phyloP scores from a whole-genome alignment of 352 stramenopile species.

The Pythium aquatile region DNA sequence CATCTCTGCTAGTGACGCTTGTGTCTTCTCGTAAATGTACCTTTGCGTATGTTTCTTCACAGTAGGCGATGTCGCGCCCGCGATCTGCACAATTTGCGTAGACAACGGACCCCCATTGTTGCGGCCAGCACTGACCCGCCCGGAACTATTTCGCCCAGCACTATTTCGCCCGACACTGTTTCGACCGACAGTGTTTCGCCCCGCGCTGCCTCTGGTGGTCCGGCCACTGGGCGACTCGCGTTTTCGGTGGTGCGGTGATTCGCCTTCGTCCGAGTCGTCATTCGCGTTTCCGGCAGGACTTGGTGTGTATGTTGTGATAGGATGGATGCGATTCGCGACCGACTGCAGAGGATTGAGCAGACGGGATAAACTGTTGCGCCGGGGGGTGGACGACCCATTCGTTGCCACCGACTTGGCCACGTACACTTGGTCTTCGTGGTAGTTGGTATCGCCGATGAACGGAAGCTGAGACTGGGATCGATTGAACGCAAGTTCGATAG shows the following conservation, averaged over 20 bases:
- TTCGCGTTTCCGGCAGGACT: background rate
- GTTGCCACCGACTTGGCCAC: slow-evolving; percentile 3
- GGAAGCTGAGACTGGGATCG: background rate
- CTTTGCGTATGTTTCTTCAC: slow-evolving; percentile 7
- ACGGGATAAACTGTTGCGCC: slow-evolving; percentile 14
- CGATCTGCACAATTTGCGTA: slow-evolving; percentile 14
- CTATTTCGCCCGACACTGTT: background rate
- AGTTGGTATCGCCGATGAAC: background rate
- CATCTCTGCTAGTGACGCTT: slow-evolving; percentile 38
- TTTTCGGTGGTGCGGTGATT: background rate
- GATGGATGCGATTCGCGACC: slow-evolving; percentile 15
- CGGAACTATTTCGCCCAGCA: background rate
- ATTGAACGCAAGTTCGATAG: background rate
- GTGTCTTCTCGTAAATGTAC: slow-evolving; percentile 29
- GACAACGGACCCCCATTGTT: background rate
- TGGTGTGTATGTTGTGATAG: slow-evolving; percentile 17
- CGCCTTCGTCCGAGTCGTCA: slow-evolving; percentile 6
- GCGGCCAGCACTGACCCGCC: background rate
- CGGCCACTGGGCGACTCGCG: background rate
- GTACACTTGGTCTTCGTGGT: background rate
- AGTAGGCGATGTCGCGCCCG: slow-evolving; percentile 5
- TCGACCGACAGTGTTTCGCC: background rate
- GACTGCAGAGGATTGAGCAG: slow-evolving; percentile 6
- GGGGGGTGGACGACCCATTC: background rate
- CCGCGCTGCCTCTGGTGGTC: background rate